A percentile compares a stretch with the other conserved stretches of the same genome.
phyloP scores from a whole-genome alignment of 116 monocot species.

The Iris pallida region DNA sequence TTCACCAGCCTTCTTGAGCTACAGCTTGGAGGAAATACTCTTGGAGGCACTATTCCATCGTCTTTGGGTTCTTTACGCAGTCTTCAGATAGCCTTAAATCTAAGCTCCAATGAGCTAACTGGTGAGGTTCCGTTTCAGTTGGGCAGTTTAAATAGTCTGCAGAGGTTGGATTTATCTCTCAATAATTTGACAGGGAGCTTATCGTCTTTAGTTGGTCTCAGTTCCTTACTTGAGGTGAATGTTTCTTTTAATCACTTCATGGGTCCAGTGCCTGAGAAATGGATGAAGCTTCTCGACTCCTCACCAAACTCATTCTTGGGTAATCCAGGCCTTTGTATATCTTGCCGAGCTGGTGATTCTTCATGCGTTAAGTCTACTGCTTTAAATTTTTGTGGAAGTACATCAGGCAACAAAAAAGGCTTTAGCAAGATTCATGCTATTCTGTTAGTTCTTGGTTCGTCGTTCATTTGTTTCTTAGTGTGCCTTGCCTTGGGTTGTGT shows the following conservation, averaged over 20 bases:
- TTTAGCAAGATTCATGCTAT: slow-evolving; percentile 23
- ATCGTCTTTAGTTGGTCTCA: slow-evolving; percentile 25
- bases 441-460: slow-evolving; percentile 39
- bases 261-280: slow-evolving; percentile 52
- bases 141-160: slow-evolving; percentile 35
- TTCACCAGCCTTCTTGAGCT: slow-evolving; percentile 50
- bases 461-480: slow-evolving; percentile 35
- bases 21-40: slow-evolving; percentile 56
- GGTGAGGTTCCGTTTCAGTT: slow-evolving; percentile 49
- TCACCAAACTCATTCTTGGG: slow-evolving; percentile 65
- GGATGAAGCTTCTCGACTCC: slow-evolving; percentile 42
- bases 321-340: slow-evolving; percentile 58
- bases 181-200: slow-evolving; percentile 72
- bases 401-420: slow-evolving; percentile 13
- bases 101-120: slow-evolving; percentile 53
- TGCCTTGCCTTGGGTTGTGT: slow-evolving; percentile 21
- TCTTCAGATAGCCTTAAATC: slow-evolving; percentile 53
- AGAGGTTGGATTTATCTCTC: slow-evolving; percentile 68
- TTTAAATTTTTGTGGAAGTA: slow-evolving; percentile 27
- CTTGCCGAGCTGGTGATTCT: slow-evolving; percentile 27
- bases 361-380: slow-evolving; percentile 18
- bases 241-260: slow-evolving; percentile 69
- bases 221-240: slow-evolving; percentile 48
- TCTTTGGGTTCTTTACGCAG: slow-evolving; percentile 46
- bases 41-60: slow-evolving; percentile 61